Evolutionary conservation across 306 rosid genomes (phyloP).

Genomic region (Fragaria vesca): DNA sequence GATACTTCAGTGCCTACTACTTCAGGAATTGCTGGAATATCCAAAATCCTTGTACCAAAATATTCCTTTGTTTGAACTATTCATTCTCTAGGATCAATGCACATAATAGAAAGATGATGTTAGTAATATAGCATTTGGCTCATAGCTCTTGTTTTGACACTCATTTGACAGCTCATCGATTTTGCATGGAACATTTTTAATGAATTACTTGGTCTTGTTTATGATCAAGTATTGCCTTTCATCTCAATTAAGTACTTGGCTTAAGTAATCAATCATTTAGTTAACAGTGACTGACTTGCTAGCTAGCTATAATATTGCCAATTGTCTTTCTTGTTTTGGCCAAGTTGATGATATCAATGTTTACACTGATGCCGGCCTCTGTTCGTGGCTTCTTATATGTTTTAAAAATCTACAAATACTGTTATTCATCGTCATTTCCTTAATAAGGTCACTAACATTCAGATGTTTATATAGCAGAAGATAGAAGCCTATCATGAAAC

Average conservation of each 20-base stretch:
- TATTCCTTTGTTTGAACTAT: background rate
- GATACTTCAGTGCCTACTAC: background rate
- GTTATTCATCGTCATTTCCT: background rate
- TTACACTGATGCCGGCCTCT: background rate
- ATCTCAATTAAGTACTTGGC: background rate
- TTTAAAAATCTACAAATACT: background rate
- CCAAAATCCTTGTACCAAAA: background rate
- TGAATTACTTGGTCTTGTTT: background rate
- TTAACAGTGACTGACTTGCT: background rate
- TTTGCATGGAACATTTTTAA: background rate
- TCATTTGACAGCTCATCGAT: background rate
- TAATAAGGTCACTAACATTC: background rate
- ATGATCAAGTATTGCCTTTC: background rate
- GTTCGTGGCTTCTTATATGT: background rate
- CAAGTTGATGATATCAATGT: background rate
- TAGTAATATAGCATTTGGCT: background rate
- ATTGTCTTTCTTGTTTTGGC: background rate
- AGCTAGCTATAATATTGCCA: background rate
- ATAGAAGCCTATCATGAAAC: background rate
- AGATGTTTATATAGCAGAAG: background rate
- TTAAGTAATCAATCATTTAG: background rate
- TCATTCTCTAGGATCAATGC: background rate
- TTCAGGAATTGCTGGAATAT: slow-evolving; percentile 1
- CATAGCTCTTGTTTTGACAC: background rate
- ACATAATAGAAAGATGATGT: background rate